Evolutionary conservation across 306 rosid genomes (phyloP).

Genomic region (Cucurbita moschata): DNA sequence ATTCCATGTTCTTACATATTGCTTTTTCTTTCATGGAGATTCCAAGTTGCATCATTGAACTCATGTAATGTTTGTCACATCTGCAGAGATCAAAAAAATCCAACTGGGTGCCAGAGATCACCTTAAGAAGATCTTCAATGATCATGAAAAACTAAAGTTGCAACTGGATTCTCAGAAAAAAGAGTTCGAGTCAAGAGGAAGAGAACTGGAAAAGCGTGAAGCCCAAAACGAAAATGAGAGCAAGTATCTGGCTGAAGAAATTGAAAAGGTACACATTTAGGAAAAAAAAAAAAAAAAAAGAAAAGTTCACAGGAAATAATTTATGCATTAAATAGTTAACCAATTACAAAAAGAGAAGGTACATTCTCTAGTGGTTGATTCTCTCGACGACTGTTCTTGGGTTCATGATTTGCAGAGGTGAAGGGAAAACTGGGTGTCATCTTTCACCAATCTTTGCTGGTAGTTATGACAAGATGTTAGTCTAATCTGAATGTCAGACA

Average conservation of each 20-base stretch:
- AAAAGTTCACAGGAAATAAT: neutral
- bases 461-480: neutral
- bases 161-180: slow-evolving; percentile 72
- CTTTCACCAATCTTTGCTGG: neutral
- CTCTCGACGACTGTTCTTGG: neutral
- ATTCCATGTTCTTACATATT: neutral
- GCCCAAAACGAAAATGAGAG: slow-evolving; percentile 69
- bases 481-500: neutral
- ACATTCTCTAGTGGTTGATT: neutral
- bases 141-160: slow-evolving; percentile 62
- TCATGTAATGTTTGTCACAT: neutral
- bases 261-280: slow-evolving; percentile 44
- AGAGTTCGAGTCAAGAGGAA: slow-evolving; percentile 53
- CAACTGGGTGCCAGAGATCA: slow-evolving; percentile 80
- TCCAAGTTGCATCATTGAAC: neutral
- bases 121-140: slow-evolving; percentile 62
- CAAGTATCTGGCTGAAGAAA: slow-evolving; percentile 61
- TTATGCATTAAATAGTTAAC: neutral
- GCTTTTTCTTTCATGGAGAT: neutral
- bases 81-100: slow-evolving; percentile 65
- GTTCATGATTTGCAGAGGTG: neutral
- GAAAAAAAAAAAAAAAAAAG: no score
- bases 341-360: neutral
- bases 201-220: slow-evolving; percentile 81
- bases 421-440: neutral